phyloP scores from a whole-genome alignment of 2,329 filamentous ascomycete genomes.

The Colletotrichum sp. region DNA sequence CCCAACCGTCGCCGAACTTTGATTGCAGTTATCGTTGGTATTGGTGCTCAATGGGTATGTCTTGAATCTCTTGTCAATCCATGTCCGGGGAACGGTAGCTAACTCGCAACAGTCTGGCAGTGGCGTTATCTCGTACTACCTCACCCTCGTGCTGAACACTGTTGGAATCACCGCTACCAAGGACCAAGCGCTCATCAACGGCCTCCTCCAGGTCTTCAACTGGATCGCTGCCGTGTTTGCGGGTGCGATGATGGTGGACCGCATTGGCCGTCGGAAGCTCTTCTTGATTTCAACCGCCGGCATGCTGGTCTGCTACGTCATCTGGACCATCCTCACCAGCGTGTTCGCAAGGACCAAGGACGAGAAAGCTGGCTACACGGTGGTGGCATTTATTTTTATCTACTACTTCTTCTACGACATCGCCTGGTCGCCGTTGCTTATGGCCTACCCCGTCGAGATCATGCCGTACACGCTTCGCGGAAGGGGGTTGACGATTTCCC shows the following conservation, averaged over 20 bases:
- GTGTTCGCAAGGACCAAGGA: background rate
- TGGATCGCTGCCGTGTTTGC: slow-evolving; percentile 8
- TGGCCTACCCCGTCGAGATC: slow-evolving; percentile 24
- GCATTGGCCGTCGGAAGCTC: slow-evolving; percentile 42
- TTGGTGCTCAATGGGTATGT: slow-evolving; percentile 29
- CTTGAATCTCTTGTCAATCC: fast-evolving
- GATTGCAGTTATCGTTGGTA: slow-evolving; percentile 28
- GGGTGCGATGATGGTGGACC: slow-evolving; percentile 49
- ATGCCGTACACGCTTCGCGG: slow-evolving; percentile 22
- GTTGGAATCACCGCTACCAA: slow-evolving; percentile 34
- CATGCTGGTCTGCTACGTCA: slow-evolving; percentile 28
- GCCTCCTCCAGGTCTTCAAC: slow-evolving; percentile 22
- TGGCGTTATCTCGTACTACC: slow-evolving; percentile 43
- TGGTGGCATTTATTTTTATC: slow-evolving; percentile 22
- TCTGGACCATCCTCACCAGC: slow-evolving; percentile 26
- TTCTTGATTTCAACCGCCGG: slow-evolving; percentile 43
- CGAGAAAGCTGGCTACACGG: slow-evolving; percentile 23
- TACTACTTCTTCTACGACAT: slow-evolving; percentile 23
- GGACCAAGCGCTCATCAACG: slow-evolving; percentile 46
- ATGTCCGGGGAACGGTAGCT: background rate
- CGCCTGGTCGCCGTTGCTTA: slow-evolving; percentile 18
- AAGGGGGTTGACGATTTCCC: slow-evolving; percentile 17
- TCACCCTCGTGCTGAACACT: slow-evolving; percentile 35
- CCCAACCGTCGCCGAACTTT: slow-evolving; percentile 31
- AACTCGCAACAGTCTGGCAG: slow-evolving; percentile 16